phyloP scores from a whole-genome alignment of 306 rosid genomes.

The Argentina anserina region DNA sequence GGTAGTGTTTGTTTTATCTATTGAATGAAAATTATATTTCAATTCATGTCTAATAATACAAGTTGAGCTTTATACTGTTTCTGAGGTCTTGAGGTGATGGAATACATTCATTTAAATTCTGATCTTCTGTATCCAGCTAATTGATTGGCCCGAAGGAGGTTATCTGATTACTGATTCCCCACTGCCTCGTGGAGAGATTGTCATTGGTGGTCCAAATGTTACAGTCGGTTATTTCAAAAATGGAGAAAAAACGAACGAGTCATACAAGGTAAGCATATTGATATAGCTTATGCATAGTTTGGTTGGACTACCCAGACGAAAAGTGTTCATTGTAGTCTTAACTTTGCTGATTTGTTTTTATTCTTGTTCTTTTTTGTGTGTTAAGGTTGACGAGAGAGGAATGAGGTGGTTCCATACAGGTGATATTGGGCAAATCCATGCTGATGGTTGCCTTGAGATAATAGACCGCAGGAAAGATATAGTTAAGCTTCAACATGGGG shows the following conservation, averaged over 20 bases:
- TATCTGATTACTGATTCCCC: slow-evolving; percentile 64
- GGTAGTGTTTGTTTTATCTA: background rate
- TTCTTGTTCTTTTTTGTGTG: slow-evolving; percentile 7
- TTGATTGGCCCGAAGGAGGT: slow-evolving; percentile 96
- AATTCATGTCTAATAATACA: background rate
- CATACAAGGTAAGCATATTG: slow-evolving; percentile 65
- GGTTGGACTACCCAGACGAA: slow-evolving; percentile 5
- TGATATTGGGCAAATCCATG: slow-evolving; percentile 78
- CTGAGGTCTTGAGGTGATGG: background rate
- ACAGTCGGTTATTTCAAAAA: slow-evolving; percentile 93
- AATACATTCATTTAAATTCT: slow-evolving; percentile 13
- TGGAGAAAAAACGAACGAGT: slow-evolving; percentile 81
- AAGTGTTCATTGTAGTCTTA: slow-evolving; percentile 11
- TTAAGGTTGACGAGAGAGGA: slow-evolving; percentile 82
- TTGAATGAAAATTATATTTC: background rate
- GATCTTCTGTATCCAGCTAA: slow-evolving; percentile 50
- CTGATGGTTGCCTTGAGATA: slow-evolving; percentile 94
- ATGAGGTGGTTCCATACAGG: slow-evolving; percentile 96
- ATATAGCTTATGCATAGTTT: background rate
- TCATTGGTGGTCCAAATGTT: slow-evolving; percentile 89
- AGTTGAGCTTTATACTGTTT: background rate
- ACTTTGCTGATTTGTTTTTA: background rate
- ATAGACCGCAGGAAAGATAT: slow-evolving; percentile 96
- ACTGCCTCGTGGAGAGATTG: slow-evolving; percentile 92
- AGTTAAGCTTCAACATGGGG: slow-evolving; percentile 96